Base-by-base conservation (phyloP, 2,329 filamentous ascomycete genomes). In the Septoria linicola region DNA sequence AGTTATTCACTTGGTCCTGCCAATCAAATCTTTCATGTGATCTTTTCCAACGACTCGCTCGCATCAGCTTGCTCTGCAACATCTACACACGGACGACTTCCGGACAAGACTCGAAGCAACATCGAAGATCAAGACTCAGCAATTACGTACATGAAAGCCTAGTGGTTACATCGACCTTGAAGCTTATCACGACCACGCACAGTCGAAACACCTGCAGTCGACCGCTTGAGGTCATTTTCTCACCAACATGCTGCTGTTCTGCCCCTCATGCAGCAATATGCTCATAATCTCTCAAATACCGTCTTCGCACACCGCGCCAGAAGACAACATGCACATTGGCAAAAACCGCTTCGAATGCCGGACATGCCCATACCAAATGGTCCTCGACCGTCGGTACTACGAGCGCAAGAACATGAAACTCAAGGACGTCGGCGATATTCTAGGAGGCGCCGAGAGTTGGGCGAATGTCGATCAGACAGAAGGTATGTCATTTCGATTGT, bases 271-370 rank as follows among this genome's bases (percentile, higher is more conserved):
- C 78, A 84, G 84, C 71, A 93, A 92, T 76, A 84, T 89, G 71
- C 82, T 93, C 66, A 89, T 86, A 65, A 84, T 92, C 64, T 83
- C 83, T 42, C 63, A 66, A 55, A 66, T 73, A 4, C 70, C 73
- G 6, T 60, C 67, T 30, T 67, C 64, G 23, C 62, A 69, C 44
- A 58, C 59, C 30, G 42, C 58, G 14, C 61, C 63, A 25, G 69
- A 72, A 43, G 72, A 73, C 34, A 69, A 69, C 51, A 60, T 68
- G 16, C 63, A 68, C 51, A 64, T 63, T 3, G 73, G 72, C 54
- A 70, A 73, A 39, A 96, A 96, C 76, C 86, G 90, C 51, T 89
- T 97, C 72, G 89, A 95, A 73, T 99, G 93, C 75, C 88, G 89
- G 52, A 95, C 90, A 51, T 99, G 93, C 64, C 92, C 93, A 3